phyloP scores from a whole-genome alignment of 208 protist genomes.

The Sergeia podlipaevii region DNA sequence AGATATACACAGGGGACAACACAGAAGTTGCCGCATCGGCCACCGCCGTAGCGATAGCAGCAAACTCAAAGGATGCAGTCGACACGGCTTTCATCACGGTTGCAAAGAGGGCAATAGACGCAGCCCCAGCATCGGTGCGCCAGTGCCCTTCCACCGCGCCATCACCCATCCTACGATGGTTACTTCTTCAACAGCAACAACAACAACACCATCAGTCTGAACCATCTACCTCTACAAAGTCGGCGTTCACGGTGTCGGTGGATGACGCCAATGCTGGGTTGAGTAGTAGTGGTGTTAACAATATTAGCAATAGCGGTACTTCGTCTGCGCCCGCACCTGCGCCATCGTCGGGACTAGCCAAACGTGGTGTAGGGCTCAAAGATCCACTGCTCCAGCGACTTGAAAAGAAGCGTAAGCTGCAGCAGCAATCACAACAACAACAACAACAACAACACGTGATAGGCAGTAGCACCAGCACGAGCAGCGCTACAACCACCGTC shows the following conservation, averaged over 20 bases:
- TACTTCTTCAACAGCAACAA: slow-evolving; percentile 19
- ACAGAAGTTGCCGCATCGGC: slow-evolving; percentile 5
- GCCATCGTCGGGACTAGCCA: slow-evolving; percentile 25
- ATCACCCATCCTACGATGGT: slow-evolving; percentile 37
- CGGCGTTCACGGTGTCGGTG: too few species aligned
- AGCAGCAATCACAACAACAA: slow-evolving; percentile 13
- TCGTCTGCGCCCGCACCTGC: neutral
- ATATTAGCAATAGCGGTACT: neutral
- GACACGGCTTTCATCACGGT: slow-evolving; percentile 30
- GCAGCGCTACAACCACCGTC: neutral
- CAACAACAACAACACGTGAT: neutral
- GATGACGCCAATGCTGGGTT: too few species aligned
- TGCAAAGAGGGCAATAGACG: neutral
- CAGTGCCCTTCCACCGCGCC: slow-evolving; percentile 26
- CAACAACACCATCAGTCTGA: slow-evolving; percentile 1
- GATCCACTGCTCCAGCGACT: slow-evolving; percentile 60
- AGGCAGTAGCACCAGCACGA: neutral
- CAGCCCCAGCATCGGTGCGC: slow-evolving; percentile 6
- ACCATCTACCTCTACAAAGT: neutral
- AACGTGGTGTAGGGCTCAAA: slow-evolving; percentile 48
- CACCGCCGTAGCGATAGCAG: neutral
- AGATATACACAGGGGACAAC: slow-evolving; percentile 7
- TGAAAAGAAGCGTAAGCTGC: slow-evolving; percentile 23
- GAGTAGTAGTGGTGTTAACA: neutral
- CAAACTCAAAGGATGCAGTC: slow-evolving; percentile 3